Evolutionary conservation across 208 protist species (phyloP).

Genomic region (Strigomonas galati): DNA sequence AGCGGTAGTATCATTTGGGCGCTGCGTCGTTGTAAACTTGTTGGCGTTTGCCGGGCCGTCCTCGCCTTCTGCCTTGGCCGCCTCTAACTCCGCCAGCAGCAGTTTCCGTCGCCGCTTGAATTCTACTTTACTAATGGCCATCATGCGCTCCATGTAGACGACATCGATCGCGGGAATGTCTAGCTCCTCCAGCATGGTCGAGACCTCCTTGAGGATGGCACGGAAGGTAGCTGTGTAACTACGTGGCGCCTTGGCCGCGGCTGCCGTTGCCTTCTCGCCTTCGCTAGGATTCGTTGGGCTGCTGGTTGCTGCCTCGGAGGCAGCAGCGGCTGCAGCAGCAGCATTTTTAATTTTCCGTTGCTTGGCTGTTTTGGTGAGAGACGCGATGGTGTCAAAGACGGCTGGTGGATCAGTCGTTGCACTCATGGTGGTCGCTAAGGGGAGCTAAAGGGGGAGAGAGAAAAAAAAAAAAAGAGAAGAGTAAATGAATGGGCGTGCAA

Average conservation of each 20-base stretch:
- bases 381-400: slow-evolving; percentile 1
- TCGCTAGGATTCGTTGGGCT: too few relatives aligned
- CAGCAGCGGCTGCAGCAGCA: too few relatives aligned
- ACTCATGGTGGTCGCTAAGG: neutral
- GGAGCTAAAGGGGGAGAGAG: neutral
- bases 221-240: too few relatives aligned
- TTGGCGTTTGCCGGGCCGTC: neutral
- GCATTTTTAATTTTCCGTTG: neutral
- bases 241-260: too few relatives aligned
- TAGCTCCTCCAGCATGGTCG: too few relatives aligned
- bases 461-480: neutral
- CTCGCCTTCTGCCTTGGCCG: neutral
- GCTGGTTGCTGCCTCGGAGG: too few relatives aligned
- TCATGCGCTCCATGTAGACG: neutral
- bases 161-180: neutral
- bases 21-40: neutral
- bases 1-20: neutral
- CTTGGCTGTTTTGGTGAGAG: slow-evolving; percentile 3
- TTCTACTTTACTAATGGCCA: neutral
- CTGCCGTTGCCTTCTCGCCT: too few relatives aligned
- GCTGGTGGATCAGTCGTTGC: neutral
- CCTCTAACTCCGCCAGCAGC: neutral
- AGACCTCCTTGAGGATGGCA: too few relatives aligned
- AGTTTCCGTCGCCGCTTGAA: neutral
- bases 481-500: neutral